A percentile compares a stretch with the other conserved stretches of the same genome.
Conservation (phyloP, 2,329 filamentous ascomycete genomes). For the Leptoxyphium fumago region DNA sequence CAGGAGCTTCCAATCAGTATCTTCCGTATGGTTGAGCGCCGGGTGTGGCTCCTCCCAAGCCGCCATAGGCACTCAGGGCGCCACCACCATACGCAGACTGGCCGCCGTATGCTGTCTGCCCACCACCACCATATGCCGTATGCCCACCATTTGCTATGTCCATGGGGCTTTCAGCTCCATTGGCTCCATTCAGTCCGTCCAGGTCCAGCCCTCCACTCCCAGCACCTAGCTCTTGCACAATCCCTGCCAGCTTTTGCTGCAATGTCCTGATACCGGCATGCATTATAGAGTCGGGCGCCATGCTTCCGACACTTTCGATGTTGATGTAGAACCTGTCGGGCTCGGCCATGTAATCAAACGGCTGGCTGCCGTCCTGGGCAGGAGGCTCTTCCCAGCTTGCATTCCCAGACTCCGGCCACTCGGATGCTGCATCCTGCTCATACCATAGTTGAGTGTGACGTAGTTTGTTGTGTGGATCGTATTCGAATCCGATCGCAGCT, state of each 20-base stretch:
- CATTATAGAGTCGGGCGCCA: conserved; percentile 81
- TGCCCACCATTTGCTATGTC: conserved; percentile 22
- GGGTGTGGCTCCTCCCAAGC: conserved; percentile 19
- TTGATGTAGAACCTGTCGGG: conserved; percentile 78
- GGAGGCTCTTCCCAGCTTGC: conserved; percentile 60
- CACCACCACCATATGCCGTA: conserved; percentile 45
- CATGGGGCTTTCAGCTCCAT: conserved; percentile 35
- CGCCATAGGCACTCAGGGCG: conserved; percentile 47
- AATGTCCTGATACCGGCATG: conserved; percentile 77
- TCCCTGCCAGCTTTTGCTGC: conserved; percentile 74
- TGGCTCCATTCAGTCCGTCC: conserved; percentile 40
- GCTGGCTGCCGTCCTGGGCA: conserved; percentile 57
- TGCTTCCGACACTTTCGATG: conserved; percentile 73
- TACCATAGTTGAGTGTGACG: conserved; percentile 90
- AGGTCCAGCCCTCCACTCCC: conserved; percentile 36
- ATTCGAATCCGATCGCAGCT: conserved; percentile 87
- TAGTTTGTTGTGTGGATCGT: conserved; percentile 94
- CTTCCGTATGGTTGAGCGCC: conserved; percentile 13
- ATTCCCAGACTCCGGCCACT: conserved; percentile 35
- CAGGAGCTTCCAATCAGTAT: background rate
- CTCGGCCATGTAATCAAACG: conserved; percentile 80
- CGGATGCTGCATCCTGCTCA: conserved; percentile 49
- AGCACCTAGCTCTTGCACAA: conserved; percentile 53
- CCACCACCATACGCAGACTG: conserved; percentile 46
- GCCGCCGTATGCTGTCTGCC: conserved; percentile 50